Base-by-base conservation (phyloP, 1,284 basidiomycete species). In the Austroboletus niveus region DNA sequence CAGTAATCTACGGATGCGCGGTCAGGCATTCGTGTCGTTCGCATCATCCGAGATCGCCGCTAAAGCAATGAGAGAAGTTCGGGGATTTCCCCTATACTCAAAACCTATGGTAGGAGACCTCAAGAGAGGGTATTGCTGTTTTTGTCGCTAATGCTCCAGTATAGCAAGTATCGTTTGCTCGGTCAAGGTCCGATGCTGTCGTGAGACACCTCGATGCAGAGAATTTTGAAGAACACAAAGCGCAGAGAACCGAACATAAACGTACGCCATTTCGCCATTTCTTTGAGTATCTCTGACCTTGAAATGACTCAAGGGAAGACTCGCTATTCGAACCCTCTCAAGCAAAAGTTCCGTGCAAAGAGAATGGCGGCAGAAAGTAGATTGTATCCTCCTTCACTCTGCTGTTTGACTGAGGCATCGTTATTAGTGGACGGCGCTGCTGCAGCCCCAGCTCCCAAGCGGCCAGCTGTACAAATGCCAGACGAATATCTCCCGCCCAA, bases 401-500 rank as follows among this genome's bases (percentile, higher is more conserved):
- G 15, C 46, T 32, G 9, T 39, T 45, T 42, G 36, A 41, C 51
- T 58, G n/a, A 61, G 38, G 0, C 36, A 45, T 39, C n/a, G 51
- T 20, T 22, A 47, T 46, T 57, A 88, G 86, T 86, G 69, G 89
- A 92, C 45, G 87, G 89, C 32, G 81, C 79, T 34, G 74, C 81
- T 15, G 76, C 86, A 9, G 72, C 75, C 14, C 81, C 89, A 17
- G 80, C 79, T 39, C 72, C 87, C 27, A 89, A 87, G 70, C 80
- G 90, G 49, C 87, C 89, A 32, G 83, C 86, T 59, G 87, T 98
- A 57, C 91, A 94, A 68, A 95, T 97, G 91, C 95, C 97, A 31
- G 96, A 99, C 87, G 96, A 99, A 72, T 99, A 99, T 72, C 82
- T 99, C 8, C 97, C 97, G 5, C 96, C 96, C 31, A 99, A 99